Percentiles rank a stretch among this genome's conserved stretches.
These are phyloP conservation scores for Penicillium capsulatum DNA, from an alignment of 2,329 filamentous ascomycete genomes.

Conservation along the genomic window DNA sequence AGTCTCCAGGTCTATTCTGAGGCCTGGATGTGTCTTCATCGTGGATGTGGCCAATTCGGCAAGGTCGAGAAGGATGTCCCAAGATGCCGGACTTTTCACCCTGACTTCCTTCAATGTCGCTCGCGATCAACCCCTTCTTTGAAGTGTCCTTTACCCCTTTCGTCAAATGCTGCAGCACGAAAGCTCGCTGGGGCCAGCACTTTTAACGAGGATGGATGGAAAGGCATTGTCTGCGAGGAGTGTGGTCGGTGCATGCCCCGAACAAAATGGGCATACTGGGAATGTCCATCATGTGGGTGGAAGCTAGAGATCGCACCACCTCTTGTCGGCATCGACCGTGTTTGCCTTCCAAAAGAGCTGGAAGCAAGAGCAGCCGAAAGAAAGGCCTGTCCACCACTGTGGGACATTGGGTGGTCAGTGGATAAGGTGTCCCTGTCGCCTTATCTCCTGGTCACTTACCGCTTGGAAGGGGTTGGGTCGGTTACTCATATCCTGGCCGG, in stretches of 20 bases:
- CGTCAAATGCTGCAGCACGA: constrained; percentile 33
- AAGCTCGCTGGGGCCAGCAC: too few relatives aligned
- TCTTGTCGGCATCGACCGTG: neutral
- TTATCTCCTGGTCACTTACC: constrained; percentile 36
- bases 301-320: neutral
- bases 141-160: constrained; percentile 36
- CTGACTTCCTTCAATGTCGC: constrained; percentile 55
- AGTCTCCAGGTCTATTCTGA: constrained; percentile 38
- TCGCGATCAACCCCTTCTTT: constrained; percentile 42
- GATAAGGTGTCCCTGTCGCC: constrained; percentile 28
- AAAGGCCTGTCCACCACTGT: neutral
- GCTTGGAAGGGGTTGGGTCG: constrained; percentile 37
- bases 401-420: constrained; percentile 12
- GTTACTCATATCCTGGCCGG: constrained; percentile 58
- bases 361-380: neutral
- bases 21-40: constrained; percentile 59
- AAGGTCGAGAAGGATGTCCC: constrained; percentile 35
- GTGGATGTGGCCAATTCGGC: constrained; percentile 55
- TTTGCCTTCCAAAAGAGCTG: neutral
- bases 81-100: constrained; percentile 47
- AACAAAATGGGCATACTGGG: constrained; percentile 59
- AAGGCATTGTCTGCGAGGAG: constrained; percentile 62
- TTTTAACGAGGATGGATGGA: constrained; percentile 44
- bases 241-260: constrained; percentile 62
- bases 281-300: constrained; percentile 42